Base-by-base conservation (phyloP, 2,329 filamentous ascomycete genomes). In the Hypoxylon sp. region DNA sequence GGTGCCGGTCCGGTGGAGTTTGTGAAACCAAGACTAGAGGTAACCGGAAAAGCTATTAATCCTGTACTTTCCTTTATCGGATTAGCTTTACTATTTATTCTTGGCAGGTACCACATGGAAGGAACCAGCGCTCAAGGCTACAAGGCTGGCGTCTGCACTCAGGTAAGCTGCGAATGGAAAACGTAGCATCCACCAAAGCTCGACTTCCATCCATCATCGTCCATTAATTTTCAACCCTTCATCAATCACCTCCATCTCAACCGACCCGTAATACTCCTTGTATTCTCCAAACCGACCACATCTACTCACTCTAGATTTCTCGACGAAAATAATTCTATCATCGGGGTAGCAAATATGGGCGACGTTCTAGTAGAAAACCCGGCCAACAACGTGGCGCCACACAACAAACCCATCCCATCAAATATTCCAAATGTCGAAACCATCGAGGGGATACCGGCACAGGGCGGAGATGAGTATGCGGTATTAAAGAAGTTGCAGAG, bases 401-500 rank as follows among this genome's bases (percentile, higher is more conserved):
- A 94, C 83, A 94, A 92, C 86, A 97, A 94, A 86, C 85, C 90
- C 78, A 87, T 90, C 76, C 89, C 91, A 57, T 92, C 91, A 70
- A 90, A 91, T 77, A 96, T 97, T 83, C 92, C 94, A 44, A 95
- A 93, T 81, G 91, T 97, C 81, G 94, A 97, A 80, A 91, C 92
- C 74, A 90, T 98, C 72, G 95, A 98, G 81, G 94, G 94, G 67
- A 85, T 94, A 69, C 88, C 90, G 14, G 89, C 89, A 62, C 94
- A 97, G 77, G 91, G 90, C 54, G 92, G 90, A 73, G 95, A 98
- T 81, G 95, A 98, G 80, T 99, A 99, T 81, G 94, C 93, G 58
- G 94, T 91, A 44, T 87, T 98, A 81, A 99, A 99, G 87, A 96
- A 97, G 85, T 89, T 98, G 72, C 95, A 99, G 83, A 88, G 95